Percentiles rank a stretch among this genome's conserved stretches.
phyloP scores from a whole-genome alignment of 225 moss, liverwort and hornwort genomes.

The Lunularia cruciata region DNA sequence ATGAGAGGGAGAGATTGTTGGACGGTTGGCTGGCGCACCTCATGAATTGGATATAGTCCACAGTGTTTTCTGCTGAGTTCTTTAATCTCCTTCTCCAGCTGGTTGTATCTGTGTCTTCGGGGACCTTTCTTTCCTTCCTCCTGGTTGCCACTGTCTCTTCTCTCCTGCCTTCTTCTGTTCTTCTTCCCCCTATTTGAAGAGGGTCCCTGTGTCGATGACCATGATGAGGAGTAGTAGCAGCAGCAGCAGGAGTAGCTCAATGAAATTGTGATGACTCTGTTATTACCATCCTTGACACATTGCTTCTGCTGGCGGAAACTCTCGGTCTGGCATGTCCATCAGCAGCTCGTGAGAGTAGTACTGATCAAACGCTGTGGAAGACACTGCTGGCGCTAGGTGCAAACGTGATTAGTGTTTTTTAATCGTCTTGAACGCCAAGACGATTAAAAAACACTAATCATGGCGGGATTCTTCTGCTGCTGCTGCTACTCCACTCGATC shows the following conservation, averaged over 20 bases:
- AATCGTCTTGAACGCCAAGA: conserved; percentile 31
- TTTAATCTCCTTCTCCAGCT: neutral
- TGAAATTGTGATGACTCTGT: conserved; percentile 6
- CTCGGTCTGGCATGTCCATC: neutral
- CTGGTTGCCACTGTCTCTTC: too few relatives aligned
- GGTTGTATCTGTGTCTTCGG: neutral
- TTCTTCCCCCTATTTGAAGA: too few relatives aligned
- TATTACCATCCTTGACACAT: neutral
- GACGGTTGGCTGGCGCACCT: neutral
- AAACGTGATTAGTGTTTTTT: conserved; percentile 30
- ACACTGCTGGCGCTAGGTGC: neutral
- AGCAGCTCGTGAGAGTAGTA: neutral
- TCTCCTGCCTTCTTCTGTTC: neutral
- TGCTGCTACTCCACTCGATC: too few relatives aligned
- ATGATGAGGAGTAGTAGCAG: too few relatives aligned
- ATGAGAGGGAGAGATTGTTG: neutral
- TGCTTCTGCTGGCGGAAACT: conserved; percentile 7
- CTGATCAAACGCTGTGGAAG: neutral
- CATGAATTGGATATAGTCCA: neutral
- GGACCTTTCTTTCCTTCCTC: too few relatives aligned
- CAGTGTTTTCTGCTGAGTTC: neutral
- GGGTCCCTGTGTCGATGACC: too few relatives aligned
- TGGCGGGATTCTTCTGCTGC: neutral
- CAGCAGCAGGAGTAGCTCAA: neutral
- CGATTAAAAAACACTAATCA: conserved; percentile 35